Evolutionary conservation across 1,284 basidiomycete species (phyloP), one percentile per base, ranked within the genome.

Genomic region (Moniliella sp.): DNA sequence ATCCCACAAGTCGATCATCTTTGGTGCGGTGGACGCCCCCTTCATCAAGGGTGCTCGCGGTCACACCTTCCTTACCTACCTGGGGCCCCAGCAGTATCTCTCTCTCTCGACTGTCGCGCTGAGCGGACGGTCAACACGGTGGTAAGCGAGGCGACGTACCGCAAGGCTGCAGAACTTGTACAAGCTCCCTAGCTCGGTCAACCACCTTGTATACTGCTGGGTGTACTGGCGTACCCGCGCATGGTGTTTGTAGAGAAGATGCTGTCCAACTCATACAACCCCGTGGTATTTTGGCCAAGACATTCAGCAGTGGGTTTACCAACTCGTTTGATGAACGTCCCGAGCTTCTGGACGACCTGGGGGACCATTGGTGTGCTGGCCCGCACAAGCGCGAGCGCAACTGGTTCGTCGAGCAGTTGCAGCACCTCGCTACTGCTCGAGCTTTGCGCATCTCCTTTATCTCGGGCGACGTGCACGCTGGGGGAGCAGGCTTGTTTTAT

Each of bases 301-400:
- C 39, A 13, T 18, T 49, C 11, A 30, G 42, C 2, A 46, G 45
- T 1, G 42, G 44, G 1, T 57, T 58, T 33, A 52, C 48, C 32
- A 58, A 59, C 46, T 45, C 49, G 33, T 61, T 56, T 23, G 56
- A 61, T 33, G 58, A 53, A 16, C 45, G 57, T 18, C 57, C 54
- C 7, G 58, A 61, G 32, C 39, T 61, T 8, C 46, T 61, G 7
- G 60, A 62, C 29, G 60, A 62, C 28, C 33, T 62, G 11, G 23
- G 31, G 21, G 84, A 94, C 62, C 84, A 93, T 64, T 67, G 91
- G 58, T 63, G 60, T 33, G 59, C 63, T 1, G 50, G 40, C 12
- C 45, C 45, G 3, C 65, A 67, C 47, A 67, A 91, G 74, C 68
- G 69, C 62, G 88, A 94, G 61, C 74, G 88, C 32, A 94, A 94